Evolutionary conservation across 2,329 filamentous ascomycete genomes (phyloP), one percentile per base, ranked within the genome.

Genomic region (Trichoderma sp.): DNA sequence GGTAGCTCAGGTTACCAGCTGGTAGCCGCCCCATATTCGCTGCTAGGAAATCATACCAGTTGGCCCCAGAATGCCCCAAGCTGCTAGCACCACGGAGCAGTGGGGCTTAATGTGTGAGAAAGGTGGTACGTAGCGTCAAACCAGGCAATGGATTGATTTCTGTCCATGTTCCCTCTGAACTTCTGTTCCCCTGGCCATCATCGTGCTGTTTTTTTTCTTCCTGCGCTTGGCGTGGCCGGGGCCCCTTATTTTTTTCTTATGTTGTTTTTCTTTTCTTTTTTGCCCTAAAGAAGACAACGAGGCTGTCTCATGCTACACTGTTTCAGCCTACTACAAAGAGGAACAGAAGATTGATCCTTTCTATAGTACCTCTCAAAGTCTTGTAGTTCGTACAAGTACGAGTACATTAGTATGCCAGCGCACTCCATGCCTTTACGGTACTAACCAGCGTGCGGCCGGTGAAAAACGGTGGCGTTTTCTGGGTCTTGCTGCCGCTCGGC

Each of bases 61-160:
- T 61, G 66, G 56, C 36, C 66, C 66, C 66, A 60, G 56, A 60
- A 28, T 69, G 39, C 56, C 66, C 57, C n/a, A 61, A 43, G 21
- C 65, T 60, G 56, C 53, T 69, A 69, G 66, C 66, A 69, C 36
- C 39, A 61, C 56, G 66, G 56, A 69, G 66, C 43, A 61, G 53
- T 18, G 66, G 66, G 56, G 36, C 28, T 11, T 9, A 34, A 61
- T 26, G 36, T 24, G 66, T 34, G 56, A 69, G 66, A 51, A 61
- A 14, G 53, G 15, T 47, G 56, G 56, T 68, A 58, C 65, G 12
- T 68, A 32, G 65, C 51, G 65, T 60, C 66, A 69, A 61, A 69
- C 56, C 66, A 26, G 36, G 36, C 56, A 32, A 53, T 53, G 21
- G 11, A 6, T 53, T 53, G 21, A 24, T 53, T 21, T 53, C 43